These are phyloP conservation scores for Fusarium illudens DNA, from an alignment of 2,329 filamentous ascomycete species.

Conservation along the genomic window DNA sequence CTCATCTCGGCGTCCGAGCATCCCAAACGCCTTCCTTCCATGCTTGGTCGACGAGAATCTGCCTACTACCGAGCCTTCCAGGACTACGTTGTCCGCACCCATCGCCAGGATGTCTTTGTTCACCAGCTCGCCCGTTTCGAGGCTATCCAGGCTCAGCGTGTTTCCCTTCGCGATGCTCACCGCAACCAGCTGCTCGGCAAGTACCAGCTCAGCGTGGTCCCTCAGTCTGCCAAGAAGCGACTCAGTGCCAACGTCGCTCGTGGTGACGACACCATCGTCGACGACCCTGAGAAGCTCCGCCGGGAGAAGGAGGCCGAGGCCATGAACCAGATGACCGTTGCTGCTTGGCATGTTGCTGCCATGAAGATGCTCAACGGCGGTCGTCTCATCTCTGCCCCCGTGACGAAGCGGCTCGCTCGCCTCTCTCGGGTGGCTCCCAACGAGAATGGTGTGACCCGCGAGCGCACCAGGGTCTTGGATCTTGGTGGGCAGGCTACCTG, in stretches of 20 bases:
- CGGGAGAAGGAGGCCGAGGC: conserved; percentile 84
- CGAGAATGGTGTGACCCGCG: conserved; percentile 54
- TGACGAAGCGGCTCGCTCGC: conserved; percentile 68
- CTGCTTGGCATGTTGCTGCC: conserved; percentile 69
- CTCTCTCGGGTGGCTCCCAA: conserved; percentile 59
- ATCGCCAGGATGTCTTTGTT: conserved; percentile 79
- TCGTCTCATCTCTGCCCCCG: conserved; percentile 69
- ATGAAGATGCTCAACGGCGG: conserved; percentile 70
- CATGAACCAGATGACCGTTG: conserved; percentile 72
- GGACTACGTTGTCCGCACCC: conserved; percentile 72
- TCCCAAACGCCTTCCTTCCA: conserved; percentile 61
- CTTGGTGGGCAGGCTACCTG: conserved; percentile 85
- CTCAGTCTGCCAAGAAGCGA: conserved; percentile 74
- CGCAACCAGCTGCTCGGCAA: conserved; percentile 85
- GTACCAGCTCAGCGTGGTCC: conserved; percentile 77
- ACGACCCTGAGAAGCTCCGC: conserved; percentile 70
- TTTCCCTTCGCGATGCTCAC: conserved; percentile 77
- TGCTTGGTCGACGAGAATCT: conserved; percentile 69
- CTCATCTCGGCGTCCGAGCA: conserved; percentile 55
- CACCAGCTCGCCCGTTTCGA: conserved; percentile 88
- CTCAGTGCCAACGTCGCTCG: conserved; percentile 77
- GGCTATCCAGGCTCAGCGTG: conserved; percentile 82
- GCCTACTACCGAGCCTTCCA: conserved; percentile 92
- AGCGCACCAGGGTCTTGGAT: conserved; percentile 78
- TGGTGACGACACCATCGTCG: conserved; percentile 70